These are phyloP conservation scores for Coelastrella sp. DNA, from an alignment of 139 green algal genomes.

Conservation along the genomic window DNA sequence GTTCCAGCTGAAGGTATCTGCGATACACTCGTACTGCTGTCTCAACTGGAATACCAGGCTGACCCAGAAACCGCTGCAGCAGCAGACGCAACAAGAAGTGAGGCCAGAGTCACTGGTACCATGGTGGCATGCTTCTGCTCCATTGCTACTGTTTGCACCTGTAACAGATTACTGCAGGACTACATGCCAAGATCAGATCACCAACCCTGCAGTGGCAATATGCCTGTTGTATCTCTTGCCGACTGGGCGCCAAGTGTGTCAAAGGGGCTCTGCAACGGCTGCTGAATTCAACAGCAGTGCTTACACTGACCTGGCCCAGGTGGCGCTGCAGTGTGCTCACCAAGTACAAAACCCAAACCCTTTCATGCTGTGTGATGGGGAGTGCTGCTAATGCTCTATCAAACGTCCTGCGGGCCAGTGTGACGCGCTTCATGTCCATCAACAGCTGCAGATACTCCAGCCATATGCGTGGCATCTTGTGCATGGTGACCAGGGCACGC, in stretches of 20 bases:
- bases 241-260: no score
- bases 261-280: not conserved
- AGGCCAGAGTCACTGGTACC: no score
- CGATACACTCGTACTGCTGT: slow-evolving; percentile 96
- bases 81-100: no score
- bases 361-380: slow-evolving; percentile 97
- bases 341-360: slow-evolving; percentile 96
- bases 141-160: no score
- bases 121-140: no score
- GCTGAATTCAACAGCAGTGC: not conserved
- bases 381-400: slow-evolving; percentile 93
- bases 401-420: slow-evolving; percentile 82
- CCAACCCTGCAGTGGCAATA: no score
- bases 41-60: slow-evolving; percentile 86
- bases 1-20: slow-evolving; percentile 97
- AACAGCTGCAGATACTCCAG: slow-evolving; percentile 93
- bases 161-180: no score
- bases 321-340: slow-evolving; percentile 49
- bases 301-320: no score
- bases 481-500: slow-evolving; percentile 95
- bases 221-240: no score
- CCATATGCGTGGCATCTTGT: slow-evolving; percentile 98
- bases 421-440: slow-evolving; percentile 78
- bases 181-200: no score
- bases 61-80: slow-evolving; percentile 80